Percentiles rank a stretch among this genome's conserved stretches.
These are phyloP conservation scores for Suhomyces guaymorum DNA, from an alignment of 1,139 yeast species.

Conservation along the genomic window DNA sequence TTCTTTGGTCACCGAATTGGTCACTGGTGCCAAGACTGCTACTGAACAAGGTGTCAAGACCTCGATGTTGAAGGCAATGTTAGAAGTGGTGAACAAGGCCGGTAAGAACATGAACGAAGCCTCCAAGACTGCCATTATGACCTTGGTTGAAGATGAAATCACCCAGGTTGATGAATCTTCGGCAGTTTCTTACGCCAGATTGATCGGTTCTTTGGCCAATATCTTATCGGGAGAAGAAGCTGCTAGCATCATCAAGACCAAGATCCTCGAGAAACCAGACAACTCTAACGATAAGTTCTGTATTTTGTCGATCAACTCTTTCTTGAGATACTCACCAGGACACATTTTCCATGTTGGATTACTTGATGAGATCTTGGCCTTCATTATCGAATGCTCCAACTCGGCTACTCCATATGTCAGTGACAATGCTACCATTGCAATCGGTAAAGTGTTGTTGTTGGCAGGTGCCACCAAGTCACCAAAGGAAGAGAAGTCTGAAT, in stretches of 20 bases:
- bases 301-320: constrained; percentile 73
- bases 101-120: constrained; percentile 76
- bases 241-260: constrained; percentile 54
- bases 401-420: constrained; percentile 57
- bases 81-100: constrained; percentile 79
- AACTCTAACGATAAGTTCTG: constrained; percentile 50
- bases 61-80: constrained; percentile 82
- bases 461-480: constrained; percentile 47
- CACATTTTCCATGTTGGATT: constrained; percentile 58
- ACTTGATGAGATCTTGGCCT: constrained; percentile 47
- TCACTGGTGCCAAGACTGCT: constrained; percentile 66
- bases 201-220: constrained; percentile 75
- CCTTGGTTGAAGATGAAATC: constrained; percentile 76
- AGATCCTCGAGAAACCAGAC: constrained; percentile 50
- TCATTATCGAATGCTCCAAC: constrained; percentile 48
- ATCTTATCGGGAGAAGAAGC: constrained; percentile 70
- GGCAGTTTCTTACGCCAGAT: constrained; percentile 74
- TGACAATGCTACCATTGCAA: constrained; percentile 79
- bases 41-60: constrained; percentile 68
- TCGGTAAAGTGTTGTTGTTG: constrained; percentile 74
- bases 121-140: constrained; percentile 68
- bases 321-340: constrained; percentile 71
- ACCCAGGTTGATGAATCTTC: constrained; percentile 52
- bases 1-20: constrained; percentile 82
- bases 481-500: constrained; percentile 15